A percentile compares a stretch with the other conserved stretches of the same genome.
phyloP scores from a whole-genome alignment of 2,329 filamentous ascomycete genomes.

The Fusarium luffae region DNA sequence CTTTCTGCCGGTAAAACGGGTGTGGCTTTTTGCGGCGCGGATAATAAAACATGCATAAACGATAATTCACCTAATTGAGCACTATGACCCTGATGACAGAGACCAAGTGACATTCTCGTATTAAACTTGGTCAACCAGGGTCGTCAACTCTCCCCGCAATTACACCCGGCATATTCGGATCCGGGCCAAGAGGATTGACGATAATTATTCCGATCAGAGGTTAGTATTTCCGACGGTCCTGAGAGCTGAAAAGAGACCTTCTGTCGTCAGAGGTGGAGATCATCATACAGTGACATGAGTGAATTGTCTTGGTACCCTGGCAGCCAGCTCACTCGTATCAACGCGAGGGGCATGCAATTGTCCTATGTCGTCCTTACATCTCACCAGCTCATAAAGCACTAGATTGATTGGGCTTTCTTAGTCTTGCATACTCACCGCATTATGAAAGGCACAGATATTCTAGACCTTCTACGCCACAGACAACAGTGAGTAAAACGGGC shows the following conservation, averaged over 20 bases:
- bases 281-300: too few relatives aligned
- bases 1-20: background rate
- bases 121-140: slow-evolving; percentile 1
- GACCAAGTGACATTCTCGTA: slow-evolving; percentile 12
- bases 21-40: slow-evolving; percentile 12
- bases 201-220: slow-evolving; percentile 3
- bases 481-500: background rate
- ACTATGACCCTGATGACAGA: too few relatives aligned
- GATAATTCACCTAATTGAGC: background rate
- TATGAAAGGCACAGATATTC: background rate
- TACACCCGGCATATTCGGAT: background rate
- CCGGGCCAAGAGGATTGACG: background rate
- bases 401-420: background rate
- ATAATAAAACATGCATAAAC: slow-evolving; percentile 17
- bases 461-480: slow-evolving; percentile 13
- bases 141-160: slow-evolving; percentile 25
- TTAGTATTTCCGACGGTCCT: slow-evolving; percentile 1
- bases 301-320: background rate
- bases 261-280: slow-evolving; percentile 19
- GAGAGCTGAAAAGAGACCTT: background rate
- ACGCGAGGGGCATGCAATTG: background rate
- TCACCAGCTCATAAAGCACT: too few relatives aligned
- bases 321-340: background rate
- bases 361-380: too few relatives aligned
- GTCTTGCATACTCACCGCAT: slow-evolving; percentile 10